Percentiles rank a stretch among this genome's conserved stretches.
Evolutionary conservation across 1,284 basidiomycete genomes (phyloP).

Genomic region (Waitea zeae): DNA sequence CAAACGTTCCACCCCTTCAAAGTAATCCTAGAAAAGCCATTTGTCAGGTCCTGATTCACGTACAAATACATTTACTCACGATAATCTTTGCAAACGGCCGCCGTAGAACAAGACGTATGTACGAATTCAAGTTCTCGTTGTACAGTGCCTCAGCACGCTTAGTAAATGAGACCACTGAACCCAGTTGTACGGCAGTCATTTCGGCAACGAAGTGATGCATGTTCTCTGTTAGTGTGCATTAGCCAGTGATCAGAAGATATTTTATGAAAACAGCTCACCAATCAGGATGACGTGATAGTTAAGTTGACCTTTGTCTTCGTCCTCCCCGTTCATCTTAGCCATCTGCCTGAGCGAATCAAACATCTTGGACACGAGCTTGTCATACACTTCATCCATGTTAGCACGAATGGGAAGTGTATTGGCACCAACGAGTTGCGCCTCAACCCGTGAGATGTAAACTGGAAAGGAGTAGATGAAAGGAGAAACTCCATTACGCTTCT

Average conservation of each 20-base stretch:
- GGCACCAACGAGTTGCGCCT: constrained; percentile 69
- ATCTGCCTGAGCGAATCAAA: constrained; percentile 90
- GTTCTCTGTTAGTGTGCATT: constrained; percentile 50
- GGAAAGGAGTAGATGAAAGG: constrained; percentile 91
- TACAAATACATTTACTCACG: constrained; percentile 26
- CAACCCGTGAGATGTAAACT: constrained; percentile 70
- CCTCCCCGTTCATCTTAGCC: constrained; percentile 80
- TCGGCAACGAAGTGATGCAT: constrained; percentile 89
- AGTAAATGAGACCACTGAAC: constrained; percentile 51
- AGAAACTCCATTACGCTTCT: constrained; percentile 86
- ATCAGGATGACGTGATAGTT: constrained; percentile 95
- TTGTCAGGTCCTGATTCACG: background rate
- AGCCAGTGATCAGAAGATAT: constrained; percentile 1
- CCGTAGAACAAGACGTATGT: constrained; percentile 77
- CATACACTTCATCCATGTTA: constrained; percentile 73
- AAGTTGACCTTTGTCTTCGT: constrained; percentile 90
- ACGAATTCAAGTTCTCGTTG: constrained; percentile 73
- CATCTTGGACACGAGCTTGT: constrained; percentile 76
- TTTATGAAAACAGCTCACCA: constrained; percentile 33
- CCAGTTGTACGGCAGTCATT: constrained; percentile 50
- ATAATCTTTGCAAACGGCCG: constrained; percentile 80
- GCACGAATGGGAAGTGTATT: constrained; percentile 66
- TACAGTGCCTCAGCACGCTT: constrained; percentile 72
- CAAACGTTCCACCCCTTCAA: constrained; percentile 80
- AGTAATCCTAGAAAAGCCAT: constrained; percentile 58